Base-by-base conservation (phyloP, 345 rosid genomes). In the Rhizophora mangle region DNA sequence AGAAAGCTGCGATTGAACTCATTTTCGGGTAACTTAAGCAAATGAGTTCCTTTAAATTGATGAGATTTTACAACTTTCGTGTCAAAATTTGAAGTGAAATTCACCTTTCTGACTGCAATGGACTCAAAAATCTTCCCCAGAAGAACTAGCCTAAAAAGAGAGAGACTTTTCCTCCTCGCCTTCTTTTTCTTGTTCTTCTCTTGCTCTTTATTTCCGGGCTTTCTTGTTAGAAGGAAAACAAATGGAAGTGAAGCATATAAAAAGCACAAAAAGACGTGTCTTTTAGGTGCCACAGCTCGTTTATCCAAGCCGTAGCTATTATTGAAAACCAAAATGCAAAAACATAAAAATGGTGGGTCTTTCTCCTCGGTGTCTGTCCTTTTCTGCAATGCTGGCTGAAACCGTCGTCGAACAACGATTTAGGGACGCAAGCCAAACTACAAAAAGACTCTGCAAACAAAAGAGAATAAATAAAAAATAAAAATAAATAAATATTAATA, bases 231-330 rank as follows among this genome's bases (percentile, higher is more conserved):
- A 16, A 27, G 4, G 34, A 31, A 22, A 4, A 15, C 51, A 49
- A 63, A 36, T 32, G 60, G 6, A 21, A 71, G 30, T 39, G 43
- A 51, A 66, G 30, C 59, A 67, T 34, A 36, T 22, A 66, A 21
- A 59, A 2, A 55, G 15, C 60, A 15, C 19, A 10, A 66, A 61
- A 61, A 54, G 39, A 31, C 63, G 77, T 54, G 68, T 2, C 43
- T 63, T 46, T 73, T 66, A 26, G 71, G 59, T 72, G 76, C 77
- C 77, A 74, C 72, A 68, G 60, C 31, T 55, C 31, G 72, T 54
- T 74, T 74, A 74, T 74, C 77, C 55, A 43, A n/a, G 21, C 20
- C 20, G 27, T 20, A 57, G 29, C 30, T 55, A 55, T 55, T 55
- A 1, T 39, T 39, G 15, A 43, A 4, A 3, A 3, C 0, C 7